These are phyloP conservation scores for Xylariaceae sp. DNA, from an alignment of 2,329 filamentous ascomycete genomes.

Conservation along the genomic window DNA sequence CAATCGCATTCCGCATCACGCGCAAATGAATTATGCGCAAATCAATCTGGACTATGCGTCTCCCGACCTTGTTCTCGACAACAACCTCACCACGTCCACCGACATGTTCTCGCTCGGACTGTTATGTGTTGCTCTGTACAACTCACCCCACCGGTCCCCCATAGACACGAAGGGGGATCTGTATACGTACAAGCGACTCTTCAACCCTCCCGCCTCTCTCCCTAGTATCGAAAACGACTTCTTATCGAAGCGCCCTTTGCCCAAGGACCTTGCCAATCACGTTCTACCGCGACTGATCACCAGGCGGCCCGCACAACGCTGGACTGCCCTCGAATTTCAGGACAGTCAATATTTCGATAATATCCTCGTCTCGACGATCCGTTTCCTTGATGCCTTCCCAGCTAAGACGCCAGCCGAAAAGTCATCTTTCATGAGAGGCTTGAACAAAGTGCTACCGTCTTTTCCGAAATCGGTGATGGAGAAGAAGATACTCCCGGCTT, in stretches of 20 bases:
- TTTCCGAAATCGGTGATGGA: slow-evolving; percentile 93
- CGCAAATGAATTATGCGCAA: slow-evolving; percentile 85
- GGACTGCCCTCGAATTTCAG: slow-evolving; percentile 88
- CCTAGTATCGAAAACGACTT: slow-evolving; percentile 81
- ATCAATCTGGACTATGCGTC: slow-evolving; percentile 90
- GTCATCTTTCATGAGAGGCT: slow-evolving; percentile 80
- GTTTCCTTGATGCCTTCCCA: slow-evolving; percentile 85
- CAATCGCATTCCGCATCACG: slow-evolving; percentile 69
- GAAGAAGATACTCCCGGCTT: slow-evolving; percentile 82
- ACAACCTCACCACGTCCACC: slow-evolving; percentile 73
- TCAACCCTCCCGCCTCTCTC: slow-evolving; percentile 70
- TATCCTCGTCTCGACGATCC: slow-evolving; percentile 89
- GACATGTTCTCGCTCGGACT: slow-evolving; percentile 94
- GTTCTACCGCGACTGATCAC: slow-evolving; percentile 85
- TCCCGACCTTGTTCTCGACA: slow-evolving; percentile 90
- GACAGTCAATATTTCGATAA: slow-evolving; percentile 97
- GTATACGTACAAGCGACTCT: slow-evolving; percentile 78
- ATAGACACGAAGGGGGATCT: slow-evolving; percentile 75
- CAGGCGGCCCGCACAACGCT: slow-evolving; percentile 75
- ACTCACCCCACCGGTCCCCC: slow-evolving; percentile 86
- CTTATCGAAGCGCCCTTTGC: slow-evolving; percentile 71
- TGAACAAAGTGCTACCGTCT: slow-evolving; percentile 80
- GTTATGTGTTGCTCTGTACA: slow-evolving; percentile 84
- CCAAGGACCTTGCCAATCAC: slow-evolving; percentile 67
- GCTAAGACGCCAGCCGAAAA: slow-evolving; percentile 92